Percentiles rank a stretch among this genome's conserved stretches.
phyloP scores from a whole-genome alignment of 768 basidiomycete species.

The Tylopilus balloui region DNA sequence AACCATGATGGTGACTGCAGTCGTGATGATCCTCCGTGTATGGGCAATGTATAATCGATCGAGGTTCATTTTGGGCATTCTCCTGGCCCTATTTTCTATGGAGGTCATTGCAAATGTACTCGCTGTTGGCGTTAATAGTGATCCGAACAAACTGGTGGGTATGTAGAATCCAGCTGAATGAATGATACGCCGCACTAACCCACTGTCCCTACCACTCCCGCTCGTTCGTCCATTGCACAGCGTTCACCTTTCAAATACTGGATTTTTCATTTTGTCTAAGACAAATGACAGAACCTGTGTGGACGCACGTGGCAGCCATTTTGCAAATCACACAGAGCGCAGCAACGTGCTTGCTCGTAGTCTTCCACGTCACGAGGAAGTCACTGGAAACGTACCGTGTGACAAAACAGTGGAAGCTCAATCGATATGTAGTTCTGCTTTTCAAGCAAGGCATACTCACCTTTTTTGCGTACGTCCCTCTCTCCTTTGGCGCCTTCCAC shows the following conservation, averaged over 20 bases:
- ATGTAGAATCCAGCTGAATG: background rate
- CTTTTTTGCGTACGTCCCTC: background rate
- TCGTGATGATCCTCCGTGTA: background rate
- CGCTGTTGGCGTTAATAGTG: background rate
- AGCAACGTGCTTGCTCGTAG: background rate
- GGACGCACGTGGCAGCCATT: background rate
- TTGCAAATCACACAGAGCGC: background rate
- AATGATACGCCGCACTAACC: background rate
- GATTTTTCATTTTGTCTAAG: background rate
- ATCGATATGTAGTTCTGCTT: background rate
- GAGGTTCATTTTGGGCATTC: background rate
- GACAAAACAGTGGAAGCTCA: background rate
- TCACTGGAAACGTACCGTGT: background rate
- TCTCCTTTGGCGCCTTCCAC: background rate
- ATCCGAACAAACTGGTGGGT: background rate
- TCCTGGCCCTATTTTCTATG: background rate
- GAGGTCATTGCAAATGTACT: background rate
- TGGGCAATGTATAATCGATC: too few species aligned
- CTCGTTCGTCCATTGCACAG: background rate
- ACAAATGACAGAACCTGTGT: background rate
- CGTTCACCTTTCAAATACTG: background rate
- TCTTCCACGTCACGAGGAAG: background rate
- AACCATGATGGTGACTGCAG: background rate
- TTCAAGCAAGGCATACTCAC: background rate
- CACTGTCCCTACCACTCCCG: background rate